phyloP scores from a whole-genome alignment of 495 filamentous ascomycete genomes.

The Penicillium bovifimosum region DNA sequence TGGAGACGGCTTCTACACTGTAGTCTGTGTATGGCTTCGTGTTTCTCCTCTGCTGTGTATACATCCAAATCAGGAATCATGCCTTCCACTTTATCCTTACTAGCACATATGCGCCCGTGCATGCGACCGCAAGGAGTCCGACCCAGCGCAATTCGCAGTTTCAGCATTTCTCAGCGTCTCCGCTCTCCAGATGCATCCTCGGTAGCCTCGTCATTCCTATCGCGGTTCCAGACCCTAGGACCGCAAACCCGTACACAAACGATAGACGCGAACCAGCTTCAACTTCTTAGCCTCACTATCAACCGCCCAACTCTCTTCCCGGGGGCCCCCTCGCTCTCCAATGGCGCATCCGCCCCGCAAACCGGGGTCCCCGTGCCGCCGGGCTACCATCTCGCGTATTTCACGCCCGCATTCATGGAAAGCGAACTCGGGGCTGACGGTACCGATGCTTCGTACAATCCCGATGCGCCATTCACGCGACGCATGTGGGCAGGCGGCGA shows the following conservation, averaged over 20 bases:
- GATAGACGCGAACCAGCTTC: constrained; percentile 55
- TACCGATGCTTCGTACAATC: constrained; percentile 65
- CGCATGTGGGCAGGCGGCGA: constrained; percentile 79
- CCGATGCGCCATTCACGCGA: constrained; percentile 55
- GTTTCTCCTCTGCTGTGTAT: background rate
- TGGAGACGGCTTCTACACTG: constrained; percentile 1
- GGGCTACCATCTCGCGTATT: constrained; percentile 71
- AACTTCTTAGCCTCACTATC: constrained; percentile 50
- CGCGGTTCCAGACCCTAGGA: constrained; percentile 36
- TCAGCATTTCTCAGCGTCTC: background rate
- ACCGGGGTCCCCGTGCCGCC: constrained; percentile 48
- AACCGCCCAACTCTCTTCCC: constrained; percentile 40
- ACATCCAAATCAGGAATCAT: background rate
- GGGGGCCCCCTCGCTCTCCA: constrained; percentile 25
- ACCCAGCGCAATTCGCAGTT: constrained; percentile 2
- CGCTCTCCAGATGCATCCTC: constrained; percentile 17
- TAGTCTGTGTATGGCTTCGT: no score
- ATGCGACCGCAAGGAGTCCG: background rate
- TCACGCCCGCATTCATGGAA: constrained; percentile 54
- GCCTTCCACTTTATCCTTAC: background rate
- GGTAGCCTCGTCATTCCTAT: constrained; percentile 41
- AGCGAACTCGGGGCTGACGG: constrained; percentile 59
- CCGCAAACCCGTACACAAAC: constrained; percentile 42
- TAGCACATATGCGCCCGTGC: background rate
- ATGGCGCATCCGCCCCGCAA: constrained; percentile 16